A percentile compares a stretch with the other conserved stretches of the same genome.
Conservation (phyloP, 306 rosid species). For the Vigna nakashimae region DNA sequence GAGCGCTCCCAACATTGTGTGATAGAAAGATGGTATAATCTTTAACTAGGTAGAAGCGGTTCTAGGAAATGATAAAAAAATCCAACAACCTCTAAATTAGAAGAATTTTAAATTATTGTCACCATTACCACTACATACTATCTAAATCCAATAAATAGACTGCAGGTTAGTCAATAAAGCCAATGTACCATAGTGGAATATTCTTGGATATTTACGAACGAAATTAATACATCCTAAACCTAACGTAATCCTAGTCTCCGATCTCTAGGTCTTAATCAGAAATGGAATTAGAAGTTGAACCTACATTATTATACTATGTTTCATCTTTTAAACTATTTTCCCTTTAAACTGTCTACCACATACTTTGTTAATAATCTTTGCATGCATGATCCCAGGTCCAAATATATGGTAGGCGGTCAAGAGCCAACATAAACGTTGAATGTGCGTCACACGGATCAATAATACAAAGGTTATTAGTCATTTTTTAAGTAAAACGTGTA, state of each 20-base stretch:
- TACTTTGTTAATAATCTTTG: slow-evolving; percentile 11
- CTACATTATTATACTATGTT: not conserved
- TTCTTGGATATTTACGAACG: slow-evolving; percentile 10
- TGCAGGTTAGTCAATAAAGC: slow-evolving; percentile 43
- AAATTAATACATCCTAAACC: slow-evolving; percentile 33
- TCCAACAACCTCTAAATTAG: slow-evolving; percentile 46
- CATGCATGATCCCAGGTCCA: not conserved
- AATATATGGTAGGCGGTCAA: slow-evolving; percentile 1
- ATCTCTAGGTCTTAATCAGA: slow-evolving; percentile 6
- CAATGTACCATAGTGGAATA: slow-evolving; percentile 29
- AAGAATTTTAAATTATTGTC: slow-evolving; percentile 39
- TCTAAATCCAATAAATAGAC: slow-evolving; percentile 39
- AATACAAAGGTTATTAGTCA: slow-evolving; percentile 7
- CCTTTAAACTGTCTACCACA: not conserved
- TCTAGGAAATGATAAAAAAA: slow-evolving; percentile 47
- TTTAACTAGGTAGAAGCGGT: slow-evolving; percentile 45
- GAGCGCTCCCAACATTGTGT: slow-evolving; percentile 48
- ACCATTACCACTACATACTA: slow-evolving; percentile 44
- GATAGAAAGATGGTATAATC: slow-evolving; percentile 45
- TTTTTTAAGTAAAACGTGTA: not conserved
- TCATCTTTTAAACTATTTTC: not conserved
- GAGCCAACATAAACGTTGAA: not conserved
- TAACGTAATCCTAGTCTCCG: not conserved
- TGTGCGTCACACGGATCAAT: not conserved
- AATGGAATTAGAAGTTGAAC: slow-evolving; percentile 8